Base-by-base conservation (phyloP, 192 early-diverging fungal species). In the Backusella tuberculispora region DNA sequence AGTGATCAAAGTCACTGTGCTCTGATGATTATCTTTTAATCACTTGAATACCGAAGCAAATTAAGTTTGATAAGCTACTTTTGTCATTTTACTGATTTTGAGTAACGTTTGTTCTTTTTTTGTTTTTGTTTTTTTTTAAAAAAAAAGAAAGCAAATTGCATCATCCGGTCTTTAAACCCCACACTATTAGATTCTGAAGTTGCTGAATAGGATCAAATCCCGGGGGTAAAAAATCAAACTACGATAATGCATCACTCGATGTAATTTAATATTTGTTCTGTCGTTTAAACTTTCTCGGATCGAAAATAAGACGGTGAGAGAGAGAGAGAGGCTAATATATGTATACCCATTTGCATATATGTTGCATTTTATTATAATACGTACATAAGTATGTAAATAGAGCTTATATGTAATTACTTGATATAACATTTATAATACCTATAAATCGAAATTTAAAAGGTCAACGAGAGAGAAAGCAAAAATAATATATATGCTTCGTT, bases 41-140 rank as follows among this genome's bases (percentile, higher is more conserved):
- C 53, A 60, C 21, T 60, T 26, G 19, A 12, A 9, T 26, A 60
- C 4, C 24, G 10, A 26, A 60, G 24, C 10, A 60, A 60, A 60
- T 60, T 24, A 10, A 24, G 19, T 56, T 56, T 12, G 24, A 21
- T 56, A 10, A 7, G 17, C 9, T 24, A 21, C 0, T 21, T 9
- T 53, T 53, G 12, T 48, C n/a, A 19, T 50, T 50, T 50, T 19
- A 8, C 48, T 50, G 53, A 56, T 56, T 56, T 56, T 56, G 50
- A 56, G 50, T 56, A 56, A 24, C 50, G 41, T 42, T 42, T 42
- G 3, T 42, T 0, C 24, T 56, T 56, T 2, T 24, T 3, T 56
- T 48, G 17, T 50, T 5, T 50, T 48, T 56, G 24, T 48, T 6
- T 19, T 50, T 8, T 19, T 50, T 8, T 26, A 0, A 24, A 53